These are phyloP conservation scores for Yamadazyma sp. DNA, from an alignment of 805 yeast genomes.

Conservation along the genomic window DNA sequence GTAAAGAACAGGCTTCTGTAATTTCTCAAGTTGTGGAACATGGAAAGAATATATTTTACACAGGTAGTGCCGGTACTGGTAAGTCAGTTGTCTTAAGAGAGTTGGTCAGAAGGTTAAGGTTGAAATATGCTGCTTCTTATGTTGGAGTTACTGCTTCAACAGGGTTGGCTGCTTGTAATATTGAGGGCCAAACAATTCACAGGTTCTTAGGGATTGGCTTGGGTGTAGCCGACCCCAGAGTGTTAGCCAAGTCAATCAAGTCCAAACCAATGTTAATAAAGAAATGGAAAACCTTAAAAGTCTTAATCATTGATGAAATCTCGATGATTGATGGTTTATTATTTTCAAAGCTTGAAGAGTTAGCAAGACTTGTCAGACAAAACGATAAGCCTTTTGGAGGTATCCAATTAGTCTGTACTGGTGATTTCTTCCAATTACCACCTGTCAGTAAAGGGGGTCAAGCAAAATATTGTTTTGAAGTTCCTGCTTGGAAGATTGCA, in stretches of 20 bases:
- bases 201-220: slow-evolving; percentile 84
- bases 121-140: slow-evolving; percentile 37
- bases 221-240: slow-evolving; percentile 51
- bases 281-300: slow-evolving; percentile 68
- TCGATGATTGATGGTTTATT: slow-evolving; percentile 88
- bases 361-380: slow-evolving; percentile 61
- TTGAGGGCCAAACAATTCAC: slow-evolving; percentile 88
- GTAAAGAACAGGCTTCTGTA: slow-evolving; percentile 47
- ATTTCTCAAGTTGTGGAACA: slow-evolving; percentile 50
- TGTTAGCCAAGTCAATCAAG: slow-evolving; percentile 47
- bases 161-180: slow-evolving; percentile 91
- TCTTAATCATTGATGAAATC: slow-evolving; percentile 84
- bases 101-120: slow-evolving; percentile 53
- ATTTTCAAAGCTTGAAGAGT: slow-evolving; percentile 66
- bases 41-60: slow-evolving; percentile 60
- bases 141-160: slow-evolving; percentile 95
- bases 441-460: slow-evolving; percentile 56
- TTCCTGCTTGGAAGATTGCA: slow-evolving; percentile 62
- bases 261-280: slow-evolving; percentile 40
- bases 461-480: slow-evolving; percentile 68
- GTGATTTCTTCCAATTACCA: slow-evolving; percentile 96
- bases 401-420: slow-evolving; percentile 81
- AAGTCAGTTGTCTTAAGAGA: slow-evolving; percentile 67
- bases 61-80: slow-evolving; percentile 90
- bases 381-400: slow-evolving; percentile 82